These are phyloP conservation scores for Monosporascus cannonballus DNA, from an alignment of 2,329 filamentous ascomycete species.

Conservation along the genomic window DNA sequence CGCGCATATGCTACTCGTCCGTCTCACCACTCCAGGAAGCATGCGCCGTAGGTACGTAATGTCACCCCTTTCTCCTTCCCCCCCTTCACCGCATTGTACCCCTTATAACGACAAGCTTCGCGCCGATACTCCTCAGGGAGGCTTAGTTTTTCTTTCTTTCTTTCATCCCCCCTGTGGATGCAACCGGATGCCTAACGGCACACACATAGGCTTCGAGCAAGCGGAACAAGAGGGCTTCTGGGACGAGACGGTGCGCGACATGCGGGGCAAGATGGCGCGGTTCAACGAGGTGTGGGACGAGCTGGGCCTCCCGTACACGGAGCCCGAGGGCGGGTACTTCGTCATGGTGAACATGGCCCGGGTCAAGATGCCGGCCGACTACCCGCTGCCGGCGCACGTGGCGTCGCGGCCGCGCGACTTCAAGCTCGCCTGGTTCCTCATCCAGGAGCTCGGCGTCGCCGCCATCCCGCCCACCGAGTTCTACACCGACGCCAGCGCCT, in stretches of 20 bases:
- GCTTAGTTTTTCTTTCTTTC: background rate
- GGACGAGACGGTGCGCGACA: constrained; percentile 74
- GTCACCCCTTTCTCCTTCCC: background rate
- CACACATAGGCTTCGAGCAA: constrained; percentile 66
- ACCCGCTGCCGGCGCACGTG: constrained; percentile 86
- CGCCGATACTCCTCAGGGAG: too few relatives aligned
- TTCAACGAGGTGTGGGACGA: constrained; percentile 82
- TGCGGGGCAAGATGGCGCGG: constrained; percentile 80
- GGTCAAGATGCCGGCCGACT: constrained; percentile 75
- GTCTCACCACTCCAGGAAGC: constrained; percentile 94
- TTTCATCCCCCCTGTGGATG: background rate
- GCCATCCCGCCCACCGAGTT: constrained; percentile 97
- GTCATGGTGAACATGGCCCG: constrained; percentile 90
- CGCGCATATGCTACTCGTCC: constrained; percentile 90
- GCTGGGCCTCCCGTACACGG: constrained; percentile 72
- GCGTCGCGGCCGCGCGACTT: constrained; percentile 84
- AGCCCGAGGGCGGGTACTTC: constrained; percentile 96
- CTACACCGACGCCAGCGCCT: constrained; percentile 78
- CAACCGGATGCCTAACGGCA: background rate
- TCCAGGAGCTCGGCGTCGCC: constrained; percentile 91
- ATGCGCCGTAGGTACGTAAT: constrained; percentile 62
- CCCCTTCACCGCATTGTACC: background rate
- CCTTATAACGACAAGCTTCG: background rate
- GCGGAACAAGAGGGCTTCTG: constrained; percentile 84
- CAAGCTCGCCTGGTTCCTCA: constrained; percentile 92